A percentile compares a stretch with the other conserved stretches of the same genome.
Conservation (phyloP, 768 basidiomycete species). For the Mycena epipterygia region DNA sequence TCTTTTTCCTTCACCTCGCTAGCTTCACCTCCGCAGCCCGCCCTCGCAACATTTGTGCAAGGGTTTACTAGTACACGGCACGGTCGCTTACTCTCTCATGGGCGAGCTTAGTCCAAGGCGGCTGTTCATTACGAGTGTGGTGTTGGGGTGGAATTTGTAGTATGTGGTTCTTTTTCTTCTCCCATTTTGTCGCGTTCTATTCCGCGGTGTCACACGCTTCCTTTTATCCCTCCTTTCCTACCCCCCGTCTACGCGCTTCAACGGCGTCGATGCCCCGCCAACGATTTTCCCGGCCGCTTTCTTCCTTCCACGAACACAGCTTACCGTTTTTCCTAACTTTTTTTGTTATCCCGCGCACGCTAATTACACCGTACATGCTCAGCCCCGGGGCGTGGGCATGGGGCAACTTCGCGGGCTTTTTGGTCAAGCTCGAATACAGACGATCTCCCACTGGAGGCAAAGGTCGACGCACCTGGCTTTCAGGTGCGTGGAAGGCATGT, state of each 20-base stretch:
- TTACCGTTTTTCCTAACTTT: neutral
- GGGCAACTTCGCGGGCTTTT: slow-evolving; percentile 37
- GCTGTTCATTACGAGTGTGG: slow-evolving; percentile 35
- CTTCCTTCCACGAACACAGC: no score
- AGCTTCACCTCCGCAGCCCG: no score
- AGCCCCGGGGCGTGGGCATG: slow-evolving; percentile 36
- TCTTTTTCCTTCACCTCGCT: no score
- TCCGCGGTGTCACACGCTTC: neutral
- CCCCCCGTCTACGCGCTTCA: neutral
- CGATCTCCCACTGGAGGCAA: no score
- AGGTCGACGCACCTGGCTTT: no score
- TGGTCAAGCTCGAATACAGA: no score
- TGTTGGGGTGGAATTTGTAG: slow-evolving; percentile 36
- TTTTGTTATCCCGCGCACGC: slow-evolving; percentile 26
- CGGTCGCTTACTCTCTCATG: slow-evolving; percentile 36
- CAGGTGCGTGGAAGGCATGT: no score
- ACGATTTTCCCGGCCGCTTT: no score
- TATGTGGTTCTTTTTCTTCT: slow-evolving; percentile 16
- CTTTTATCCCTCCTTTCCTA: neutral
- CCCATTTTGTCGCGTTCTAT: no score
- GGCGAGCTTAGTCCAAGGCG: slow-evolving; percentile 34
- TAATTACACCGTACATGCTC: slow-evolving; percentile 39
- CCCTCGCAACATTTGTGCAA: no score
- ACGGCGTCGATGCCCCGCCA: no score
- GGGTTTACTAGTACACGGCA: slow-evolving; percentile 36